Evolutionary conservation across 2,329 filamentous ascomycete species (phyloP), one percentile per base, ranked within the genome.

Genomic region (Penicillium sp.): DNA sequence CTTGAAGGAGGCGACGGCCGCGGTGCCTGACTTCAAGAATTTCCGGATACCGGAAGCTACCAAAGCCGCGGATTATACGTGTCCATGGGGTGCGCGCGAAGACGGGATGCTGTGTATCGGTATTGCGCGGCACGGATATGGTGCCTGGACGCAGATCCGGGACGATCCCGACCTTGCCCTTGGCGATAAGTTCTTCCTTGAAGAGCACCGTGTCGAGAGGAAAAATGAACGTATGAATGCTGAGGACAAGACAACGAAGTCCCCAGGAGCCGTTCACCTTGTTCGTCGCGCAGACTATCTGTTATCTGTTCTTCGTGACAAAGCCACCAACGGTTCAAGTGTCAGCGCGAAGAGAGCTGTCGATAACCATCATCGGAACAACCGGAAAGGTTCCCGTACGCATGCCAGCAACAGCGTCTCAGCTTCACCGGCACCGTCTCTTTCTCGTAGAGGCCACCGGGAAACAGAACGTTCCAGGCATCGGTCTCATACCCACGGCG

Each of bases 161-260:
- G 93, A 98, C 60, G 93, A 98, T 63, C 73, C 81, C 1, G 89
- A 96, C 28, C 80, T 98, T 21, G 86, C 82, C 7, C 83, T 98
- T 73, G 74, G 76, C 2, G 89, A 95, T 61, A 97, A 96, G 64
- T 87, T 97, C 66, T 98, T 95, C 72, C 74, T 98, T 1, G 93
- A 98, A 66, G 94, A 98, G 69, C 90, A 97, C 67, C 86, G 91
- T n/a, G 91, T 97, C n/a, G 93, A 95, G 67, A 91, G 94, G 72
- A 97, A 97, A 67, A 90, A 93, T 61, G 89, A 96, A 68, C 85
- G 93, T 32, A 72, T 80, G 55, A 82, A 82, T 61, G 77, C 77
- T n/a, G 87, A 69, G 17, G 66, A 68, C 24, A 72, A 72, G 51
- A 61, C 69, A 26, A 73, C 71, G 32, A 94, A 95, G 62, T 95